Base-by-base conservation (phyloP, 441 rosid genomes). In the Jatropha multifida region DNA sequence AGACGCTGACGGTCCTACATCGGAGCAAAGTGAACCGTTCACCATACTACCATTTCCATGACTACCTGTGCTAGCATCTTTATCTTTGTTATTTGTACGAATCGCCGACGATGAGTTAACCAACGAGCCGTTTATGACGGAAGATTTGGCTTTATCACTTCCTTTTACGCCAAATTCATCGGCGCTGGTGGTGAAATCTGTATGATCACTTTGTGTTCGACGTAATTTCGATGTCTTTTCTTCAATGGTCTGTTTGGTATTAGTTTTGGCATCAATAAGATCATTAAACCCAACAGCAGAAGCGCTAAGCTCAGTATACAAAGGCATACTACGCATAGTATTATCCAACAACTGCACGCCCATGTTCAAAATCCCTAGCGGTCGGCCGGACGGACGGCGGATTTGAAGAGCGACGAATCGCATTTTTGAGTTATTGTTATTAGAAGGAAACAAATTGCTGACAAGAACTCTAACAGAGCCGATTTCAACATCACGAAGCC, bases 1-100 rank as follows among this genome's bases (percentile, higher is more conserved):
- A 2, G 98, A 96, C 1, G 98, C 98, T 0, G 99, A 96, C 0
- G 99, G 99, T 42, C 98, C 99, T 11, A 93, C 88, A 55, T 94
- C 98, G 26, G 78, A 87, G 75, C 90, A 86, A 13, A 84, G 62
- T 7, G 96, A 92, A 4, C 86, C 97, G n/a, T 91, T 91, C 38
- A 94, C 83, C 83, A 87, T 52, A 80, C 96, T 88, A 7, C 92
- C 88, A n/a, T 76, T 76, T 7, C 65, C 78, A 52, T 70, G 71
- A 0, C 77, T 79, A 4, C 69, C 78, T 0, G 37, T 58, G 2
- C 66, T 15, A 44, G 48, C 11, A n/a, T 61, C 80, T 3, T 46
- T 66, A 5, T 69, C 59, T 48, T 55, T 62, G 46, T n/a, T 42
- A 27, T 41, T 44, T 5, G 46, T 2, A 41, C 62, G 69, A 54